Conservation (phyloP, 73 alveolate genomes). For the Breviolum minutum region DNA sequence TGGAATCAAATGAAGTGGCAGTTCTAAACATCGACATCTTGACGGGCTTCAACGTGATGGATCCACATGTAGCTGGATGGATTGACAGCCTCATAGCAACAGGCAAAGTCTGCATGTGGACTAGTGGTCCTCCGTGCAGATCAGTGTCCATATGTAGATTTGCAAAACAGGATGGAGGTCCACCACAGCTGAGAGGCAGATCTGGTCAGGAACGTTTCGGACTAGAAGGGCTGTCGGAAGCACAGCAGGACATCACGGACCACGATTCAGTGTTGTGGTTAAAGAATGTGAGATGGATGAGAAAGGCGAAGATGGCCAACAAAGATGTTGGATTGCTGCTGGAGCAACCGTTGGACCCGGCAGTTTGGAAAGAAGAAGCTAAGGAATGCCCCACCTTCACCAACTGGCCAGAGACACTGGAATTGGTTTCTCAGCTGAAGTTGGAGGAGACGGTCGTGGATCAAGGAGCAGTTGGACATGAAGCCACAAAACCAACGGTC, state of each 20-base stretch:
- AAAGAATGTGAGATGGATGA: neutral
- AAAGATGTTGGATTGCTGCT: neutral
- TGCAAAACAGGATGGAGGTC: neutral
- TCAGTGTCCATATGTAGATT: neutral
- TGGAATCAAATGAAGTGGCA: too few species aligned
- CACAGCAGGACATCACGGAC: neutral
- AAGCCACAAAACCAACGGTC: neutral
- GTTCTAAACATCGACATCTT: neutral
- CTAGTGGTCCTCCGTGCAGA: neutral
- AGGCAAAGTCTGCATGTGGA: neutral
- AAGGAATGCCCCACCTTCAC: neutral
- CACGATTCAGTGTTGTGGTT: neutral
- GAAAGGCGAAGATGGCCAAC: neutral
- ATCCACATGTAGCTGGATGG: neutral
- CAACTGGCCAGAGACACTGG: neutral
- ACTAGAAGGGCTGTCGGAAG: neutral
- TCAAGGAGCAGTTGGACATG: neutral
- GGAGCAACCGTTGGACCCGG: slow-evolving; percentile 18
- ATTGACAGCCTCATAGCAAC: neutral
- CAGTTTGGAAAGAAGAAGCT: neutral
- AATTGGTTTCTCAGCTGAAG: neutral
- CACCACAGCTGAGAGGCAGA: neutral
- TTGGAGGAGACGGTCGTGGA: neutral
- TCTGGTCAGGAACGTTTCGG: neutral
- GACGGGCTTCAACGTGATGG: neutral